Base-by-base conservation (phyloP, 1,284 basidiomycete species). In the Sanghuangporus baumii region DNA sequence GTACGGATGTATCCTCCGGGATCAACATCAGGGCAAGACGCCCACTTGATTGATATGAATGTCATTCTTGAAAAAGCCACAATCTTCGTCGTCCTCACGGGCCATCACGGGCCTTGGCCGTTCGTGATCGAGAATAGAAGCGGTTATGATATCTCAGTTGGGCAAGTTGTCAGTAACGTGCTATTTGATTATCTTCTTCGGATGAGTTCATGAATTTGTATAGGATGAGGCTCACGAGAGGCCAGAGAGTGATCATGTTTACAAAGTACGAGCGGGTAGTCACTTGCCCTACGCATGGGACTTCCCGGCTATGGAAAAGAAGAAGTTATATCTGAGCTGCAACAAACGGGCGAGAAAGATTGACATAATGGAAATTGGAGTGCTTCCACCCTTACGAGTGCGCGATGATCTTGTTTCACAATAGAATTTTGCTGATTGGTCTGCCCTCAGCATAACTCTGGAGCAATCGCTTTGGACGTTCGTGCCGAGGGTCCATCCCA, bases 301-400 rank as follows among this genome's bases (percentile, higher is more conserved):
- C 73, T 88, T 85, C 67, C 97, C 97, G 1, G 93, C 95, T 8
- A 87, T 88, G 2, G 78, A 79, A 60, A 88, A 91, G 70, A 99
- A 98, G 78, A 88, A 87, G 67, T 80, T 99, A 47, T 76, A 86
- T 58, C 77, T 99, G 14, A 76, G 75, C 14, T 82, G 88, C 60
- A 87, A 88, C 52, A 81, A 83, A 16, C 77, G 84, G 52, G 84
- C 86, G n/a, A 83, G 93, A 46, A 78, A 83, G 26, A 80, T 99
- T 60, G 97, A 99, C 71, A 89, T 98, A 64, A 89, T 98, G 85
- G 97, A 98, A 74, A 99, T 99, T 51, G 97, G 97, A 55, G 86
- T 93, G 65, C 83, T 98, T 43, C 76, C 94, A 12, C 97, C 97
- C 0, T 95, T 97, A 79, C 93, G 86, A 73, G 91, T 98, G 72